These are phyloP conservation scores for Kwoniella sp. DNA, from an alignment of 768 basidiomycete species.

Conservation along the genomic window DNA sequence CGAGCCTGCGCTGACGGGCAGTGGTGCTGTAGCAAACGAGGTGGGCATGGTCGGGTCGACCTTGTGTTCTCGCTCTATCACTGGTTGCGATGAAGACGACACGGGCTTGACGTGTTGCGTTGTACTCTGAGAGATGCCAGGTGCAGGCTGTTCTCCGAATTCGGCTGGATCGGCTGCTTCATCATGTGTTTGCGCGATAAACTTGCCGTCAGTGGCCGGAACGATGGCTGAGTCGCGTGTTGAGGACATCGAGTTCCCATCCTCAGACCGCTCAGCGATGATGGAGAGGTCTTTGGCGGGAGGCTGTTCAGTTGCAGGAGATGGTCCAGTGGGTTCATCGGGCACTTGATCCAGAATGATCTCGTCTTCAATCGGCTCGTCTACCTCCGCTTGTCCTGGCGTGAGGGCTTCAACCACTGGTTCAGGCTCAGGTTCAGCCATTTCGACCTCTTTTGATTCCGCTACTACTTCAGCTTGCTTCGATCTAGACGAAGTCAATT, in stretches of 20 bases:
- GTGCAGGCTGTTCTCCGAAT: neutral
- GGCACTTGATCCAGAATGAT: neutral
- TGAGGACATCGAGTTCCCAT: conserved; percentile 5
- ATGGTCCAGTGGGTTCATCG: neutral
- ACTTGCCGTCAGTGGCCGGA: neutral
- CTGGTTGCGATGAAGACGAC: neutral
- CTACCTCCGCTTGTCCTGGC: neutral
- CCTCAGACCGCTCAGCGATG: conserved; percentile 27
- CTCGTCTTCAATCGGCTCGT: neutral
- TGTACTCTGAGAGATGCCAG: neutral
- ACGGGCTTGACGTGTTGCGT: neutral
- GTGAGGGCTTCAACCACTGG: neutral
- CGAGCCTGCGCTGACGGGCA: conserved; percentile 1
- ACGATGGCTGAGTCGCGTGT: neutral
- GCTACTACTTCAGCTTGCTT: neutral
- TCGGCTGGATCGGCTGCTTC: neutral
- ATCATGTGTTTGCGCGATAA: neutral
- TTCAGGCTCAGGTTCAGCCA: neutral
- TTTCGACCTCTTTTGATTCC: neutral
- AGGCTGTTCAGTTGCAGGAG: neutral
- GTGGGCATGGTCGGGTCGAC: conserved; percentile 18
- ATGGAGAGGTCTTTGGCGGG: conserved; percentile 25
- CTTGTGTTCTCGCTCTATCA: conserved; percentile 11
- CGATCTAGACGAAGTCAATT: conserved; percentile 3
- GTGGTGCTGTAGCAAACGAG: conserved; percentile 8